These are phyloP conservation scores for Apiotrichum gamsii DNA, from an alignment of 1,284 basidiomycete species.

Conservation along the genomic window DNA sequence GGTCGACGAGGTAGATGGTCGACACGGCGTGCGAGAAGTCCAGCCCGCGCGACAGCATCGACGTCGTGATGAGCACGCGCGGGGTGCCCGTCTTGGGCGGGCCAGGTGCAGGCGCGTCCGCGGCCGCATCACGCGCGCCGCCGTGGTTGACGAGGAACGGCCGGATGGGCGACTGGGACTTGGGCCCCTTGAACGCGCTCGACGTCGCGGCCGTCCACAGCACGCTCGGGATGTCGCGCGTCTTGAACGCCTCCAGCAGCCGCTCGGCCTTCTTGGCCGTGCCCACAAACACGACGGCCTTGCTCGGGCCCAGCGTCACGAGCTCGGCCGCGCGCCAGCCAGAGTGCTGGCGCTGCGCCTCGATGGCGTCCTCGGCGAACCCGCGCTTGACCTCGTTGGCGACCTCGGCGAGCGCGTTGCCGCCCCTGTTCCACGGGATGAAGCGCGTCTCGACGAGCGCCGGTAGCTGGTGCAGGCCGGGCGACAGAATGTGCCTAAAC, in stretches of 20 bases:
- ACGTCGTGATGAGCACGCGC: conserved; percentile 77
- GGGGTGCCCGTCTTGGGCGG: neutral
- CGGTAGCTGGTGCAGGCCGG: conserved; percentile 70
- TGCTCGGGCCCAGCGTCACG: conserved; percentile 47
- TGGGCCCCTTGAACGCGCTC: conserved; percentile 44
- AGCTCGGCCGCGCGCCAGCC: conserved; percentile 13
- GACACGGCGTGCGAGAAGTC: conserved; percentile 71
- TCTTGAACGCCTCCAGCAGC: conserved; percentile 55
- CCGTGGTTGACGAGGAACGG: conserved; percentile 50
- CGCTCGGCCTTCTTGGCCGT: conserved; percentile 60
- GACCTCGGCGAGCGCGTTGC: conserved; percentile 70
- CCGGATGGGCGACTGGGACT: conserved; percentile 60
- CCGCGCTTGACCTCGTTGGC: conserved; percentile 64
- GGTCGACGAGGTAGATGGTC: conserved; percentile 76
- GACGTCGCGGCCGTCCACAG: conserved; percentile 57
- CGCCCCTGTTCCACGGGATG: conserved; percentile 61
- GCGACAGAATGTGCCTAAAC: conserved; percentile 62
- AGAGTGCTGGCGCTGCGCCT: conserved; percentile 4
- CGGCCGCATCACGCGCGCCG: neutral
- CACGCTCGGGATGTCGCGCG: conserved; percentile 60
- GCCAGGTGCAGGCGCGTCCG: neutral
- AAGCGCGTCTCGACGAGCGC: conserved; percentile 63
- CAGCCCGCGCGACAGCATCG: conserved; percentile 79
- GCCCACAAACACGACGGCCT: conserved; percentile 72
- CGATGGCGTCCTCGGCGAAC: conserved; percentile 62